A percentile compares a stretch with the other conserved stretches of the same genome.
These are phyloP conservation scores for Gaertneriomyces semiglobifer DNA, from an alignment of 192 early-diverging fungal genomes.

Conservation along the genomic window DNA sequence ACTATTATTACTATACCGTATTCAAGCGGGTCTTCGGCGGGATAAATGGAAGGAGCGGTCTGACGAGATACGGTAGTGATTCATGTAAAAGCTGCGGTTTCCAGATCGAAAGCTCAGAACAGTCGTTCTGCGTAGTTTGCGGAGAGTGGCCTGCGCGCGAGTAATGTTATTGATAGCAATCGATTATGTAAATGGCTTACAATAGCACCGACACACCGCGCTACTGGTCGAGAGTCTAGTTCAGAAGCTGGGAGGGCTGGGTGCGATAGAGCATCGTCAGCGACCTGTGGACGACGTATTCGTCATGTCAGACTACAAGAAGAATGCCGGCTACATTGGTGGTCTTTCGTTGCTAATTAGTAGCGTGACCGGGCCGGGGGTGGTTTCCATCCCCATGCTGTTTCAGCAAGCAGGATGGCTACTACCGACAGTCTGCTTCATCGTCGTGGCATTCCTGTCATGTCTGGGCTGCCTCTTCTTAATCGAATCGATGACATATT, in stretches of 20 bases:
- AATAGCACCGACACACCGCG: no score
- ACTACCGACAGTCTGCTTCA: slow-evolving; percentile 52
- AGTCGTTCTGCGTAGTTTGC: slow-evolving; percentile 63
- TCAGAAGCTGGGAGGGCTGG: no score
- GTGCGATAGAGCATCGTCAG: no score
- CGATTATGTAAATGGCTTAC: no score
- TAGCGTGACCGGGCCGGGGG: slow-evolving; percentile 48
- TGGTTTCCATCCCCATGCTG: slow-evolving; percentile 49
- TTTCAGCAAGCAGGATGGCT: slow-evolving; percentile 58
- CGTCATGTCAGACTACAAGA: no score
- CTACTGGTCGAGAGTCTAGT: no score
- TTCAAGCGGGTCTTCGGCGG: slow-evolving; percentile 48
- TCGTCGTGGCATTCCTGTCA: slow-evolving; percentile 58
- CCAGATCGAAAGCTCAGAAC: slow-evolving; percentile 46
- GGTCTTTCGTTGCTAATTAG: slow-evolving; percentile 45
- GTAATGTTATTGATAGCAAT: no score
- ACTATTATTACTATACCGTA: slow-evolving; percentile 56
- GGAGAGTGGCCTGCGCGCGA: slow-evolving; percentile 58
- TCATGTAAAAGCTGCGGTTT: slow-evolving; percentile 64
- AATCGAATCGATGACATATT: slow-evolving; percentile 64
- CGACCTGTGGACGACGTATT: no score
- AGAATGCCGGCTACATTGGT: slow-evolving; percentile 35
- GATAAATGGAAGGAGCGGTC: slow-evolving; percentile 5
- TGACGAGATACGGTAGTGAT: slow-evolving; percentile 44
- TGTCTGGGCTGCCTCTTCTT: slow-evolving; percentile 64